Conservation (phyloP, 2,329 filamentous ascomycete genomes). For the Pseudogymnoascus pannorum region DNA sequence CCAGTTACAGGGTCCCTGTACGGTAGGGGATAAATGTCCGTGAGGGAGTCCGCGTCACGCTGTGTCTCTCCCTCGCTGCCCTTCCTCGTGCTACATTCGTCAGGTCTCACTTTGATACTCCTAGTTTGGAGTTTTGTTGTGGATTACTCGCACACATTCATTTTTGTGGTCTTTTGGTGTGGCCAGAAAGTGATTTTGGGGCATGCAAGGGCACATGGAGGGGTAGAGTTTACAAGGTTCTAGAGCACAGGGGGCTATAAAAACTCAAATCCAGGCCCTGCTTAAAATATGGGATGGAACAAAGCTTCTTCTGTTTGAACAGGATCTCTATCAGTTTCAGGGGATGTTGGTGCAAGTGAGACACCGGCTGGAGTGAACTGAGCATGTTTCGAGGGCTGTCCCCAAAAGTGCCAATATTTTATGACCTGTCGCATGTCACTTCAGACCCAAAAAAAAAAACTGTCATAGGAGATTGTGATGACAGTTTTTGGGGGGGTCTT, state of each 20-base stretch:
- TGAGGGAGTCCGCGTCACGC: neutral
- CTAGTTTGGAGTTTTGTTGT: neutral
- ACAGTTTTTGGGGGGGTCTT: neutral
- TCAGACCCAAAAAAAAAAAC: neutral
- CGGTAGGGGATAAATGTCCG: slow-evolving; percentile 1
- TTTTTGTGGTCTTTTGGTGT: neutral
- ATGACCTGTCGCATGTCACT: neutral
- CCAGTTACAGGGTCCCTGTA: slow-evolving; percentile 1
- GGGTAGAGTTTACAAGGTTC: neutral
- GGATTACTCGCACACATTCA: neutral
- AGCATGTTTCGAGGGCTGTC: neutral
- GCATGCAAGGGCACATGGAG: neutral
- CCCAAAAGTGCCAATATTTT: neutral
- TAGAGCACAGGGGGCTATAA: neutral
- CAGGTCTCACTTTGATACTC: slow-evolving; percentile 3
- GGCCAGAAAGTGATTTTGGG: neutral
- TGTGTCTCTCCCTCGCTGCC: neutral
- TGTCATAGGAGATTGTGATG: neutral
- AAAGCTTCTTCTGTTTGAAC: neutral
- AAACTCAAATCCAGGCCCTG: neutral
- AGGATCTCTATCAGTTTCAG: neutral
- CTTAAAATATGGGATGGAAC: neutral
- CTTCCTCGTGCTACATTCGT: neutral
- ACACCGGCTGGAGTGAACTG: neutral
- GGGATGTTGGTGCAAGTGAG: neutral